phyloP scores from a whole-genome alignment of 257 asterid genomes.

The Cordia subcordata region DNA sequence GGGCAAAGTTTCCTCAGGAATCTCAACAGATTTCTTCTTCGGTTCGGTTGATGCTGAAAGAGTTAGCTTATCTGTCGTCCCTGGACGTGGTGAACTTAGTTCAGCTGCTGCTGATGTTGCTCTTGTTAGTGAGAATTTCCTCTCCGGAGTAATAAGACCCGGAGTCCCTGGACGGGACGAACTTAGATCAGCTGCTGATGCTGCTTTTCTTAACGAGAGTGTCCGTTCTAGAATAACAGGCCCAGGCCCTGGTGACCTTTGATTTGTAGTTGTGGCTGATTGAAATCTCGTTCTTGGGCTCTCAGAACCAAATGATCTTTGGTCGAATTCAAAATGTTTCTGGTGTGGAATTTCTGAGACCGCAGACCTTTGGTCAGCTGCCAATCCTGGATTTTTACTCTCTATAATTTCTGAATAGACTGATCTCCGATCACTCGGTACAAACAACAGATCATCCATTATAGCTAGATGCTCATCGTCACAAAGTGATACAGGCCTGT shows the following conservation, averaged over 20 bases:
- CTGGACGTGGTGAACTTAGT: too few relatives aligned
- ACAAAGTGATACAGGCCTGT: slow-evolving; percentile 32
- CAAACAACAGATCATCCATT: slow-evolving; percentile 66
- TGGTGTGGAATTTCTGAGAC: slow-evolving; percentile 47
- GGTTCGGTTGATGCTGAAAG: slow-evolving; percentile 6
- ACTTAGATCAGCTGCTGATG: slow-evolving; percentile 14
- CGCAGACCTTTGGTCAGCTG: slow-evolving; percentile 49
- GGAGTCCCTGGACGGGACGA: slow-evolving; percentile 14
- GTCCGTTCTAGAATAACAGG: slow-evolving; percentile 31
- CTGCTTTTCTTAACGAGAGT: background rate
- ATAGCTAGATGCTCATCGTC: slow-evolving; percentile 51
- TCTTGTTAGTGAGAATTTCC: background rate
- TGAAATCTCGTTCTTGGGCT: slow-evolving; percentile 34
- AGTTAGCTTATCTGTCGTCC: background rate
- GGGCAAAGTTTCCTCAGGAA: slow-evolving; percentile 15
- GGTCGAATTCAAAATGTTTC: slow-evolving; percentile 36
- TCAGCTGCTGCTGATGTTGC: background rate
- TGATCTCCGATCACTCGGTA: slow-evolving; percentile 52
- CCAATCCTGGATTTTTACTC: slow-evolving; percentile 24
- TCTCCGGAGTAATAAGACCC: too few relatives aligned
- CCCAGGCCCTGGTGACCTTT: slow-evolving; percentile 7
- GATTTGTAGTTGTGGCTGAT: slow-evolving; percentile 14
- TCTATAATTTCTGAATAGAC: slow-evolving; percentile 69
- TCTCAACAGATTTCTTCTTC: slow-evolving; percentile 20
- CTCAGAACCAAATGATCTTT: slow-evolving; percentile 40